A percentile compares a stretch with the other conserved stretches of the same genome.
phyloP scores from a whole-genome alignment of 176 grass and related monocot species.

The Hordeum marinum region DNA sequence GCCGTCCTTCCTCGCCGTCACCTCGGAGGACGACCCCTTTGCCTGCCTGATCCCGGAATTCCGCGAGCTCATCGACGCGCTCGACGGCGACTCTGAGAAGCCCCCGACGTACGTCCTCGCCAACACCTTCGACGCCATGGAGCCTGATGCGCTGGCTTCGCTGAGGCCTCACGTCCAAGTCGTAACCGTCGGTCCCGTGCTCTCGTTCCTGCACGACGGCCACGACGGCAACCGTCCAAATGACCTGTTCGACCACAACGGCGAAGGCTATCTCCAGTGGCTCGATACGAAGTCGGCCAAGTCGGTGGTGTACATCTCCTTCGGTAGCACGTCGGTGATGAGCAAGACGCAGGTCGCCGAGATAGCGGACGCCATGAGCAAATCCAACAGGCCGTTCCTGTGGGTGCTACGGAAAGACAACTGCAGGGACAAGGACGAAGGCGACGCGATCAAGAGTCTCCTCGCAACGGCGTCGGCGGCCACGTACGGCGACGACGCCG shows the following conservation, averaged over 20 bases:
- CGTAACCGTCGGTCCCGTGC: constrained; percentile 53
- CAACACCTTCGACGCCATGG: constrained; percentile 76
- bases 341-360: constrained; percentile 51
- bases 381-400: constrained; percentile 36
- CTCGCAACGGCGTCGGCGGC: not conserved
- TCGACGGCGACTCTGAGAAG: not conserved
- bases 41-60: constrained; percentile 28
- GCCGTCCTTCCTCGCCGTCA: constrained; percentile 53
- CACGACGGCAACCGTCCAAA: not conserved
- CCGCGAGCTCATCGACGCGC: constrained; percentile 31
- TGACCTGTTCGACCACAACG: constrained; percentile 48
- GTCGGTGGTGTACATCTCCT: constrained; percentile 81
- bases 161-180: constrained; percentile 33
- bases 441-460: not conserved
- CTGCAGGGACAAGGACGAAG: constrained; percentile 5
- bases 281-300: constrained; percentile 34
- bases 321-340: constrained; percentile 60
- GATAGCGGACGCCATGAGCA: constrained; percentile 33
- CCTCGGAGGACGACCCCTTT: constrained; percentile 37
- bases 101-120: constrained; percentile 29
- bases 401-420: constrained; percentile 72
- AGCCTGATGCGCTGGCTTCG: constrained; percentile 32
- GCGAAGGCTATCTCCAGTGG: constrained; percentile 44
- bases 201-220: constrained; percentile 30
- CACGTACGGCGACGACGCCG: not conserved